Base-by-base conservation (phyloP, 2,329 filamentous ascomycete species). In the Cryphonectria radicalis region DNA sequence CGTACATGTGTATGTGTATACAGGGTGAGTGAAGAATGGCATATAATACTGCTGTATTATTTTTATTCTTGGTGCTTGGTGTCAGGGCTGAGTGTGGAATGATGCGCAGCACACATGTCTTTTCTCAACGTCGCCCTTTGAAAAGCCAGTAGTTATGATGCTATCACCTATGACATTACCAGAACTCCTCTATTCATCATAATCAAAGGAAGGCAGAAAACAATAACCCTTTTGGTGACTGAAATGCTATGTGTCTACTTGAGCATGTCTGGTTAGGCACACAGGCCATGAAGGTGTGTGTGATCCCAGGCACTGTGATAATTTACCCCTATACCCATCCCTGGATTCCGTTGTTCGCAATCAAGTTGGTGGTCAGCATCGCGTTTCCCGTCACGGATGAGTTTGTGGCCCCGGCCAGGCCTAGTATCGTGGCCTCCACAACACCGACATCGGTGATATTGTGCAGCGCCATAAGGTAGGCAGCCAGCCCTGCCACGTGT, bases 401-500 rank as follows among this genome's bases (percentile, higher is more conserved):
- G 57, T 84, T 84, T 2, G 84, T 83, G 53, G 77, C 74, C n/a
- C 75, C 75, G 60, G 87, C 89, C 37, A 91, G 84, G 72, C 81
- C 78, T 81, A 85, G 86, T 77, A 91, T 85, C 74, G 84, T 81
- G 70, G 82, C 74, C 46, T 80, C 81, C 69, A 89, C 84, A 17
- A 76, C 80, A 57, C 78, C 80, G 35, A 86, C 82, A 65, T 80
- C 79, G 10, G 79, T 82, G 73, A 90, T 79, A 68, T 79, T 76
- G 80, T 89, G 86, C 69, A 89, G 83, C 67, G 81, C 76, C 82
- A 93, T 89, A 43, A 93, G 81, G 80, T 93, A 93, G 40, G 90
- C 90, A 19, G 89, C 89, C 4, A 93, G 83, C 64, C 91, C 91
- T 64, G 89, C 86, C 68, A 93, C 85, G 78, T 92, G 90, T 1